Conservation (phyloP, 768 basidiomycete species). For the Podaxis rugospora region DNA sequence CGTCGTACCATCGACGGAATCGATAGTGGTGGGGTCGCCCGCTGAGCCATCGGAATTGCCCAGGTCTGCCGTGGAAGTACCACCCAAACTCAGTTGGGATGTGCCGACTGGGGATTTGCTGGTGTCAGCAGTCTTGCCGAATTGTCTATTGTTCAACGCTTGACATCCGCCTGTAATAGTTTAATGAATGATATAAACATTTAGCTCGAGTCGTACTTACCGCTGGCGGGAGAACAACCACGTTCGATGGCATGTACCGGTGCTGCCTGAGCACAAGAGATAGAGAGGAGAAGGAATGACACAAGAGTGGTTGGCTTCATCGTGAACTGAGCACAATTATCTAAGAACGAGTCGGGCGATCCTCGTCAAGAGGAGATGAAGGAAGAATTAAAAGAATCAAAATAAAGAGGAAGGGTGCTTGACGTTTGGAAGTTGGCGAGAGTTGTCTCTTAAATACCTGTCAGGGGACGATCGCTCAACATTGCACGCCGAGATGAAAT, state of each 20-base stretch:
- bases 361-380: conserved; percentile 16
- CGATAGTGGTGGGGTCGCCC: not conserved
- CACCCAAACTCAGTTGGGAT: not conserved
- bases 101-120: not conserved
- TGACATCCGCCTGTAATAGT: not conserved
- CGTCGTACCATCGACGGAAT: not conserved
- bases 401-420: not conserved
- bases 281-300: conserved; percentile 3
- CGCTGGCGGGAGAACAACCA: not conserved
- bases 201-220: not conserved
- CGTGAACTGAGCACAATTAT: not conserved
- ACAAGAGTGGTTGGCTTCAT: not conserved
- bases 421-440: not conserved
- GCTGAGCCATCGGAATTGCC: not conserved
- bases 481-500: not conserved
- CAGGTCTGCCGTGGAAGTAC: not conserved
- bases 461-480: not conserved
- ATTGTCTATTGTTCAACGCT: not conserved
- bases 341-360: not conserved
- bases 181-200: not conserved
- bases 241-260: not conserved
- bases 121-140: not conserved
- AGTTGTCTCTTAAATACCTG: not conserved
- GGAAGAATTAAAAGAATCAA: not conserved
- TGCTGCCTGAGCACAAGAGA: not conserved